A percentile compares a stretch with the other conserved stretches of the same genome.
Conservation (phyloP, 2,329 filamentous ascomycete genomes). For the Sarocladium strictum region DNA sequence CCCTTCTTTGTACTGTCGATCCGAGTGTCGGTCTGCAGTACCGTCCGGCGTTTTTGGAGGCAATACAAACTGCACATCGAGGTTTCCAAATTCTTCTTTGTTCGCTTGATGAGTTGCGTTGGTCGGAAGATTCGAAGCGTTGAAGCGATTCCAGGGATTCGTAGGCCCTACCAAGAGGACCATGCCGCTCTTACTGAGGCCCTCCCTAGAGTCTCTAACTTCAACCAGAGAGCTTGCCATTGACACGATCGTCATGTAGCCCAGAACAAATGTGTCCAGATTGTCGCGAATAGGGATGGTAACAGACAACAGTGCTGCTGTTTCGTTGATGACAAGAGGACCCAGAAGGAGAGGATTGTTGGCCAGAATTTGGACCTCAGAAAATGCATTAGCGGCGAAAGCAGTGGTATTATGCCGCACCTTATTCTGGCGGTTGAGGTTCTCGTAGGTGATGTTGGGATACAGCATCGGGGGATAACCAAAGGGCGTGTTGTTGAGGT, state of each 20-base stretch:
- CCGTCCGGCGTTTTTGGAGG: conserved; percentile 42
- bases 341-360: conserved; percentile 65
- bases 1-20: conserved; percentile 7
- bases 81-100: conserved; percentile 31
- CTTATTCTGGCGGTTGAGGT: conserved; percentile 35
- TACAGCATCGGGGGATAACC: conserved; percentile 71
- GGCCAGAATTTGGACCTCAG: conserved; percentile 41
- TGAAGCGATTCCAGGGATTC: conserved; percentile 60
- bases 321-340: conserved; percentile 65
- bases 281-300: conserved; percentile 71
- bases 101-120: conserved; percentile 38
- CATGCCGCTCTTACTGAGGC: conserved; percentile 63
- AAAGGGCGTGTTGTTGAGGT: conserved; percentile 54
- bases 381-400: conserved; percentile 43
- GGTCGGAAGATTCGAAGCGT: conserved; percentile 35
- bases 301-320: conserved; percentile 71
- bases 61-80: conserved; percentile 53
- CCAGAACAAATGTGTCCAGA: conserved; percentile 58
- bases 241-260: conserved; percentile 78
- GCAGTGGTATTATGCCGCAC: conserved; percentile 34
- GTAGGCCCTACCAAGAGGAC: conserved; percentile 66
- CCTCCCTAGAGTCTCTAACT: conserved; percentile 59
- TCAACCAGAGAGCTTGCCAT: conserved; percentile 59
- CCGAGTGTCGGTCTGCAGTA: conserved; percentile 6
- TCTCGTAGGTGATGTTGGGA: conserved; percentile 67